Percentiles rank a stretch among this genome's conserved stretches.
phyloP scores from a whole-genome alignment of 163 green algal species.

The Scenedesmus sp. region DNA sequence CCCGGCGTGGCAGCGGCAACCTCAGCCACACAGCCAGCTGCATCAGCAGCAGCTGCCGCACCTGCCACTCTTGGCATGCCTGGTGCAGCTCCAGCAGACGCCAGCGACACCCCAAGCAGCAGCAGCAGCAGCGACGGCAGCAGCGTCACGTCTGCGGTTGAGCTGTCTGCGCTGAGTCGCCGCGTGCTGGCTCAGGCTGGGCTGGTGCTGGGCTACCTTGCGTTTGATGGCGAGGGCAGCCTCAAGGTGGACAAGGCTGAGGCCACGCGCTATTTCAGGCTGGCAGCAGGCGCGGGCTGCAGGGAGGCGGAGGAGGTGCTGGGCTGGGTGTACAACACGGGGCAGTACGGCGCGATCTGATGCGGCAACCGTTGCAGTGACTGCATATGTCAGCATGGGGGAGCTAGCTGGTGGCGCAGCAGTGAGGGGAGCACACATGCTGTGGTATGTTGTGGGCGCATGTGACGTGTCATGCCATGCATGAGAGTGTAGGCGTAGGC shows the following conservation, averaged over 20 bases:
- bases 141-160: not conserved
- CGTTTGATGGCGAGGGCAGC: constrained; percentile 60
- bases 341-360: constrained; percentile 46
- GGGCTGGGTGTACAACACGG: constrained; percentile 63
- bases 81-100: not conserved
- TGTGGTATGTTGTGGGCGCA: not conserved
- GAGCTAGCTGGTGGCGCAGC: too few relatives aligned
- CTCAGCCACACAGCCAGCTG: constrained; percentile 13
- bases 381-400: not conserved
- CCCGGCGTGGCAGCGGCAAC: not conserved
- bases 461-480: too few relatives aligned
- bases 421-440: not conserved
- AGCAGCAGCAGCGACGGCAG: not conserved
- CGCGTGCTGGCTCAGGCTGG: constrained; percentile 48
- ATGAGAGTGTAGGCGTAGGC: too few relatives aligned
- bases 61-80: not conserved
- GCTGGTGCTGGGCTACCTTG: constrained; percentile 59
- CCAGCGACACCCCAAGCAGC: not conserved
- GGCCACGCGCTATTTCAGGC: constrained; percentile 55
- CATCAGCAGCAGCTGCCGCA: constrained; percentile 27
- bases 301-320: constrained; percentile 57
- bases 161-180: not conserved
- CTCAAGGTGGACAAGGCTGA: constrained; percentile 35
- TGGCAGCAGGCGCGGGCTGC: constrained; percentile 46
- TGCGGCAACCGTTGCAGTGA: not conserved